Percentiles rank a stretch among this genome's conserved stretches.
Conservation (phyloP, 805 yeast genomes). For the Candida methanosorbosa region DNA sequence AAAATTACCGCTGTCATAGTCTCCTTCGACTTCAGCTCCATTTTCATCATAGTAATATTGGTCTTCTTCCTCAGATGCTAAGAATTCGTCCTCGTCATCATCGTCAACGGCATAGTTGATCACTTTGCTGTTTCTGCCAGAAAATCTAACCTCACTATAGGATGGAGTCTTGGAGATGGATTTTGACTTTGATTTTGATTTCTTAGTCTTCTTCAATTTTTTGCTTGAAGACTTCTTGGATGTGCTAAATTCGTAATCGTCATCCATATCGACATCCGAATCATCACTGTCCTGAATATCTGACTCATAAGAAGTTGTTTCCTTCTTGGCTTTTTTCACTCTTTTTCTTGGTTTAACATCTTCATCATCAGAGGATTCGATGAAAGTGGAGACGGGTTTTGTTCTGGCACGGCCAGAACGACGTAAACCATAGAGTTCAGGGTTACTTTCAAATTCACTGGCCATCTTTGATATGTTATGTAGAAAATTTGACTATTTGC, state of each 20-base stretch:
- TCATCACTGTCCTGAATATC: conserved; percentile 16
- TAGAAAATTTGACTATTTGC: too few relatives aligned
- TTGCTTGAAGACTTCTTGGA: conserved; percentile 10
- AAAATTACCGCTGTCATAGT: conserved; percentile 14
- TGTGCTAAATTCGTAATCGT: conserved; percentile 18
- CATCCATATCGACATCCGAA: conserved; percentile 22
- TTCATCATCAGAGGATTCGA: conserved; percentile 23
- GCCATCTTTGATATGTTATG: neutral
- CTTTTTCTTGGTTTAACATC: conserved; percentile 11
- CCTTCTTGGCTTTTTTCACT: conserved; percentile 7
- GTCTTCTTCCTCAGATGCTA: conserved; percentile 34
- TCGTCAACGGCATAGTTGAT: conserved; percentile 73
- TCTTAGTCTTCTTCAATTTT: conserved; percentile 23
- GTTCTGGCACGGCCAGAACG: conserved; percentile 59
- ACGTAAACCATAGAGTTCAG: conserved; percentile 78
- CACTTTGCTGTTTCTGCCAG: conserved; percentile 61
- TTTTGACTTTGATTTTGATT: conserved; percentile 8
- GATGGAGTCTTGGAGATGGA: conserved; percentile 9
- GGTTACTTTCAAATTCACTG: conserved; percentile 51
- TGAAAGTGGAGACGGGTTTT: conserved; percentile 22
- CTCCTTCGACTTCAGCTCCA: conserved; percentile 12
- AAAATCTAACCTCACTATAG: conserved; percentile 58
- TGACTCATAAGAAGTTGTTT: conserved; percentile 11
- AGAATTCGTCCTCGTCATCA: conserved; percentile 47
- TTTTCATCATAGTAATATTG: conserved; percentile 15